These are phyloP conservation scores for Polychaeton citri DNA, from an alignment of 2,329 filamentous ascomycete genomes.

Conservation along the genomic window DNA sequence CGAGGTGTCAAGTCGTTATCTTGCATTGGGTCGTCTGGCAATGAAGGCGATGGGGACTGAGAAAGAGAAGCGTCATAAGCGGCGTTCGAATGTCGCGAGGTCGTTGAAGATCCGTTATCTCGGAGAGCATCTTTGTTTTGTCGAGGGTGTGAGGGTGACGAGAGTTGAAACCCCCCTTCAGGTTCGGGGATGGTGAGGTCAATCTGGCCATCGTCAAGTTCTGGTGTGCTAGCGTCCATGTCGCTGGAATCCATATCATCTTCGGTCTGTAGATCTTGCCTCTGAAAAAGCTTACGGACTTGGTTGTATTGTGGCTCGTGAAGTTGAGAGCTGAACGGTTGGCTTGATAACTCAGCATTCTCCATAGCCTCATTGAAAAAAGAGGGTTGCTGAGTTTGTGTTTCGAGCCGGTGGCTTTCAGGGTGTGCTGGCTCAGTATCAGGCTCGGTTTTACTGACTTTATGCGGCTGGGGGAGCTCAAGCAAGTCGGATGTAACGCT, in stretches of 20 bases:
- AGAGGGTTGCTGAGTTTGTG: neutral
- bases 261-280: neutral
- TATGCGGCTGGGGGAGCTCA: too few species aligned
- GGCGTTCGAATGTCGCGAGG: neutral
- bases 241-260: conserved; percentile 1
- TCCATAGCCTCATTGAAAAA: neutral
- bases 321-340: neutral
- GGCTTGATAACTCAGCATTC: neutral
- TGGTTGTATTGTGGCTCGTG: neutral
- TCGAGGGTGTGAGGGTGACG: neutral
- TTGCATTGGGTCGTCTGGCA: neutral
- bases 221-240: neutral
- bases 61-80: neutral
- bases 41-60: neutral
- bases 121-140: neutral
- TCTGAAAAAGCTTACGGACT: neutral
- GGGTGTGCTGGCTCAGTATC: neutral
- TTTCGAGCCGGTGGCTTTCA: neutral
- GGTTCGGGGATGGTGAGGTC: conserved; percentile 16
- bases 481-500: too few species aligned
- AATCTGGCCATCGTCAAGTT: conserved; percentile 7
- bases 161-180: conserved; percentile 12
- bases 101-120: neutral
- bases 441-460: too few species aligned
- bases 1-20: neutral